Conservation (phyloP, 2,329 filamentous ascomycete species). For the Sporothrix inflata region DNA sequence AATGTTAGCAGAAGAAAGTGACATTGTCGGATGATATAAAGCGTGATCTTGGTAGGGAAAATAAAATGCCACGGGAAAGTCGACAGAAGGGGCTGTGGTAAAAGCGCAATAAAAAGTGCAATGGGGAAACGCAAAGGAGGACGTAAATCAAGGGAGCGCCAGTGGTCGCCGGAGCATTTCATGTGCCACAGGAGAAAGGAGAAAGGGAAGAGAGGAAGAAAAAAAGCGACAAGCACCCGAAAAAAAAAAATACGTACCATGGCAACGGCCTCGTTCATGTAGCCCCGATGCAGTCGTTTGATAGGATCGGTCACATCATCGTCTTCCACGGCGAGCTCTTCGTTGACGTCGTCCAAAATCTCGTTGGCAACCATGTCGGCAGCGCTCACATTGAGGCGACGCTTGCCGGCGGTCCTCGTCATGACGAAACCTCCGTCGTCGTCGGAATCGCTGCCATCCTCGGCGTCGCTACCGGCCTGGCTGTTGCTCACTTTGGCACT, state of each 20-base stretch:
- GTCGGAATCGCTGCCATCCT: slow-evolving; percentile 31
- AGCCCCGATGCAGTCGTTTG: slow-evolving; percentile 53
- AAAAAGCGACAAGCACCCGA: not conserved
- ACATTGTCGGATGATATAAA: not conserved
- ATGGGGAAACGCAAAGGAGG: not conserved
- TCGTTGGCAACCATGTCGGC: slow-evolving; percentile 35
- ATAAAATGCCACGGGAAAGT: not conserved
- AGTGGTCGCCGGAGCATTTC: not conserved
- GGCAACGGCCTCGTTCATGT: slow-evolving; percentile 82
- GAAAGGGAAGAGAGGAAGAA: not conserved
- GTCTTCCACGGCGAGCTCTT: slow-evolving; percentile 36
- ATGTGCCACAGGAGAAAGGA: not conserved
- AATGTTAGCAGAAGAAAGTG: not conserved
- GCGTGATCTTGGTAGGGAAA: not conserved
- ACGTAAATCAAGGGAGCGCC: not conserved
- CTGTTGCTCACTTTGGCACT: slow-evolving; percentile 26
- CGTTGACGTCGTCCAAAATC: slow-evolving; percentile 37
- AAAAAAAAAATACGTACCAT: slow-evolving; percentile 64
- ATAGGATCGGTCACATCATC: slow-evolving; percentile 40
- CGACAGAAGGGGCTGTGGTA: not conserved
- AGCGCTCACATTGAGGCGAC: slow-evolving; percentile 33
- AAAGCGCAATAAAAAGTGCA: not conserved
- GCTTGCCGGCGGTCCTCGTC: slow-evolving; percentile 35
- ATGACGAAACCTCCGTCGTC: slow-evolving; percentile 33
- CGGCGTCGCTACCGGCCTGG: slow-evolving; percentile 27